These are phyloP conservation scores for Peribolospora baueri DNA, from an alignment of 768 basidiomycete genomes.

Conservation along the genomic window DNA sequence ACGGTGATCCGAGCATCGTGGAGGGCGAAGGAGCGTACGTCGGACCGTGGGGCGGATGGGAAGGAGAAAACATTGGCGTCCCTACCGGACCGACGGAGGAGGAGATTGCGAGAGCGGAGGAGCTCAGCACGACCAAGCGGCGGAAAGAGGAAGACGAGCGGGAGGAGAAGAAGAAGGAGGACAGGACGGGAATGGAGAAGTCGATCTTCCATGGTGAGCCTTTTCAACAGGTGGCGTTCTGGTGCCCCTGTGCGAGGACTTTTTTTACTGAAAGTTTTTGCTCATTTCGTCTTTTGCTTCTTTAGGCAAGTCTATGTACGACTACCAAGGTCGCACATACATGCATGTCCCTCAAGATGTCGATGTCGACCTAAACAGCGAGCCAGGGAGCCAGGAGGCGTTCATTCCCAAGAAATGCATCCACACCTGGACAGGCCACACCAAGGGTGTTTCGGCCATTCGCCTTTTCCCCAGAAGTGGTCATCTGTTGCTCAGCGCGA, in stretches of 20 bases:
- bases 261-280: background rate
- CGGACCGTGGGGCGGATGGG: conserved; percentile 87
- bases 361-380: conserved; percentile 52
- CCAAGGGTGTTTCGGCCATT: conserved; percentile 80
- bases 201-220: conserved; percentile 63
- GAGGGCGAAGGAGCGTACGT: conserved; percentile 32
- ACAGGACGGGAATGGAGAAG: conserved; percentile 55
- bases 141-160: conserved; percentile 31
- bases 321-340: conserved; percentile 96
- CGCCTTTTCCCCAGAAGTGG: conserved; percentile 79
- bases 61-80: conserved; percentile 36
- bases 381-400: conserved; percentile 61
- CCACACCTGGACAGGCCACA: conserved; percentile 97
- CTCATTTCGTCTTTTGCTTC: background rate
- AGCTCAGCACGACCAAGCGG: conserved; percentile 18
- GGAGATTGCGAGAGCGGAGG: conserved; percentile 32
- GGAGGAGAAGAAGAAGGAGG: conserved; percentile 32
- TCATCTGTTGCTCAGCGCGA: conserved; percentile 75
- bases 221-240: background rate
- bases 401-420: conserved; percentile 89
- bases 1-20: conserved; percentile 24
- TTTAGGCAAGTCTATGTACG: conserved; percentile 60
- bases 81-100: conserved; percentile 28
- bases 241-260: too few species aligned
- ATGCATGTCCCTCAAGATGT: conserved; percentile 67